Evolutionary conservation across 2,329 filamentous ascomycete genomes (phyloP).

Genomic region (Claviceps humidiphila): DNA sequence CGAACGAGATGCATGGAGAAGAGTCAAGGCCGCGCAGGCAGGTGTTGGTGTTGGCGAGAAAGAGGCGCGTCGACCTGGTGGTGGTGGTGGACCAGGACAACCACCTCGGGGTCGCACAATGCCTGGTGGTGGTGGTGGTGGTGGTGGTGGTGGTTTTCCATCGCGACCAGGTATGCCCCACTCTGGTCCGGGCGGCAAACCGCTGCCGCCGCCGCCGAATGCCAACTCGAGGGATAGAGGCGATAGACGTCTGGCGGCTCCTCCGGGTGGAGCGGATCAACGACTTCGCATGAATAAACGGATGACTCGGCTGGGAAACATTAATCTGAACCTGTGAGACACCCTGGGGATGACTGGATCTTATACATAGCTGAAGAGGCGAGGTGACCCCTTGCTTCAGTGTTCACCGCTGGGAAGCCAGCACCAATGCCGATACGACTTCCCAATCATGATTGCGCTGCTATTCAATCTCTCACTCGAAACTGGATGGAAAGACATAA

Average conservation of each 20-base stretch:
- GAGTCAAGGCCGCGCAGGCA: conserved; percentile 24
- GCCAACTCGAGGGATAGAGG: conserved; percentile 6
- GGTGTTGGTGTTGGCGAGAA: neutral
- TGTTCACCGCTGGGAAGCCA: too few species aligned
- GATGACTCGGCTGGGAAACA: conserved; percentile 41
- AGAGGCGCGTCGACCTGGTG: conserved; percentile 7
- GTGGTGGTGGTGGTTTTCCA: conserved; percentile 6
- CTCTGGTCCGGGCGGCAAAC: conserved; percentile 5
- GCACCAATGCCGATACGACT: too few species aligned
- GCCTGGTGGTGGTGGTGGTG: conserved; percentile 4
- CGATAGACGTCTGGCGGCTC: conserved; percentile 7
- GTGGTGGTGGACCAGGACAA: neutral
- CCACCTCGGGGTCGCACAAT: conserved; percentile 11
- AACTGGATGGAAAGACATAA: too few species aligned
- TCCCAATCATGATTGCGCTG: too few species aligned
- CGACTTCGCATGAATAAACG: conserved; percentile 45
- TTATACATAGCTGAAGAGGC: neutral
- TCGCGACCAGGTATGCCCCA: conserved; percentile 10
- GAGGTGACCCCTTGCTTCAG: too few species aligned
- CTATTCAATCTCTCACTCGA: too few species aligned
- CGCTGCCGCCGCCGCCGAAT: neutral
- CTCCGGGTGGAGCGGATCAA: conserved; percentile 5
- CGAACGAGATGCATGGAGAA: conserved; percentile 66
- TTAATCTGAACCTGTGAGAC: neutral
- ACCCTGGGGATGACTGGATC: neutral